Percentiles rank a stretch among this genome's conserved stretches.
phyloP scores from a whole-genome alignment of 768 basidiomycete species.

The Lyophyllum atratum region DNA sequence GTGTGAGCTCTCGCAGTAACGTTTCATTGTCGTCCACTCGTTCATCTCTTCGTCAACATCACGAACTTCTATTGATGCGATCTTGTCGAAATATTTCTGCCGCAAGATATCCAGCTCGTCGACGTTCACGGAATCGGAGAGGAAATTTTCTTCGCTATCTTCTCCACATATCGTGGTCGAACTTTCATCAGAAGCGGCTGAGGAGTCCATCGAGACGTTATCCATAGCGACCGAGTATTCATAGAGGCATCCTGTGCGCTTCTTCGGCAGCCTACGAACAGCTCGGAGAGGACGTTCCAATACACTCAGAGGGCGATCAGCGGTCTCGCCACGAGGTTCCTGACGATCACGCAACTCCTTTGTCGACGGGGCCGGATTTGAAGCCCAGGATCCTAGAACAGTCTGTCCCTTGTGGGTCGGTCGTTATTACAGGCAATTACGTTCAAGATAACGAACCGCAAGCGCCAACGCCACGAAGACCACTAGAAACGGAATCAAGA shows the following conservation, averaged over 20 bases:
- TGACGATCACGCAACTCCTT: neutral
- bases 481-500: neutral
- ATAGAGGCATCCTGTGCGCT: neutral
- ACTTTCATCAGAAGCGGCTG: neutral
- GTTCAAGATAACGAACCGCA: neutral
- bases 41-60: too few relatives aligned
- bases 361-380: neutral
- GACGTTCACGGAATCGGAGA: neutral
- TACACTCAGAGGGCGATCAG: neutral
- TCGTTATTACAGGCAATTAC: neutral
- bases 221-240: neutral
- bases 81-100: neutral
- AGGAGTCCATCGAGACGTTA: neutral
- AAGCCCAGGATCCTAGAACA: neutral
- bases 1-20: neutral
- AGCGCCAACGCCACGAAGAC: neutral
- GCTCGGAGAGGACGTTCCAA: too few relatives aligned
- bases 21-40: neutral
- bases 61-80: neutral
- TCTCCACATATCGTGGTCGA: neutral
- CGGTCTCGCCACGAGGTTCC: neutral
- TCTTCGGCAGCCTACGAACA: neutral
- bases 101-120: neutral
- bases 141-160: too few relatives aligned
- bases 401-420: neutral